Evolutionary conservation across 257 asterid species (phyloP).

Genomic region (Przewalskia tangutica): DNA sequence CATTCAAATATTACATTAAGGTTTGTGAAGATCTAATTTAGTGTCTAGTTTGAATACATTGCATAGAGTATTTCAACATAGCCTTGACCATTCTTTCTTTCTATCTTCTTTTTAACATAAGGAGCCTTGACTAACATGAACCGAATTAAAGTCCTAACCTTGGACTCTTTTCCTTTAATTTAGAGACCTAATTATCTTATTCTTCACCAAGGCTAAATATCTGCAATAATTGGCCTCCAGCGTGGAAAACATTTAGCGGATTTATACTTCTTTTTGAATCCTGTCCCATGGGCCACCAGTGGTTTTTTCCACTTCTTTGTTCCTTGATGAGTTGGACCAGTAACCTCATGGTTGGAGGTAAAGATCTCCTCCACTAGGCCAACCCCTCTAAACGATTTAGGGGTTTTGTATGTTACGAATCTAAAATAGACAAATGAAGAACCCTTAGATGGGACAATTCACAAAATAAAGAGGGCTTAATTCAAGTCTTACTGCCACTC

Average conservation of each 20-base stretch:
- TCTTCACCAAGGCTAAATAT: background rate
- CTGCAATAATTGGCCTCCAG: background rate
- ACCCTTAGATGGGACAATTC: background rate
- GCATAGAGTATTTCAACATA: background rate
- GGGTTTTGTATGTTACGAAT: background rate
- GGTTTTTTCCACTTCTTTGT: background rate
- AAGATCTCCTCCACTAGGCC: background rate
- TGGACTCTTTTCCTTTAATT: background rate
- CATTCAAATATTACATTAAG: slow-evolving; percentile 97
- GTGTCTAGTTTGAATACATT: background rate
- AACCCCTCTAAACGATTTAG: background rate
- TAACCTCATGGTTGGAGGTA: background rate
- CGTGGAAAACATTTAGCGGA: background rate
- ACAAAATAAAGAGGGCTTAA: background rate
- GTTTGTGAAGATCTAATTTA: slow-evolving; percentile 23
- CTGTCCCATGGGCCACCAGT: background rate
- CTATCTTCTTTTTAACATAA: background rate
- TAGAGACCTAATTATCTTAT: background rate
- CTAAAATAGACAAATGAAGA: background rate
- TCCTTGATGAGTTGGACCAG: background rate
- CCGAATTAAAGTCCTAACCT: background rate
- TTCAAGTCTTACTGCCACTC: background rate
- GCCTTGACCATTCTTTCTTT: background rate
- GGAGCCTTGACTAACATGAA: background rate
- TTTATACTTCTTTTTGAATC: background rate